Conservation (phyloP, 768 basidiomycete species). For the Cyclocybe cylindracea region DNA sequence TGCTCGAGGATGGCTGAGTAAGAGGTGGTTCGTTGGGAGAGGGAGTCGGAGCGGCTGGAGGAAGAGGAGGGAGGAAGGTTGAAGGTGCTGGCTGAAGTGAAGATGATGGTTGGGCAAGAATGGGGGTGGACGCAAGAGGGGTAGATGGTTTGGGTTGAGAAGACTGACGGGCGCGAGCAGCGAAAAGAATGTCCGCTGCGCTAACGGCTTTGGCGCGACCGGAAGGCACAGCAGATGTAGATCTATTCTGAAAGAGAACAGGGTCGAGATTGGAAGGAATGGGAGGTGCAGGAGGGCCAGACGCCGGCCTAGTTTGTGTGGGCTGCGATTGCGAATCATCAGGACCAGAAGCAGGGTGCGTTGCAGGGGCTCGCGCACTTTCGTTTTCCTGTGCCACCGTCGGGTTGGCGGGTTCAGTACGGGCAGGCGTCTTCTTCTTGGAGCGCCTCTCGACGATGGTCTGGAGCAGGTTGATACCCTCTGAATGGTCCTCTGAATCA, state of each 20-base stretch:
- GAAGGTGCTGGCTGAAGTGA: constrained; percentile 1
- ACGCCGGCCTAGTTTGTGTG: too few relatives aligned
- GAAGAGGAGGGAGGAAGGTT: background rate
- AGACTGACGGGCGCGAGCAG: too few relatives aligned
- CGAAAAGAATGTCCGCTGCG: too few relatives aligned
- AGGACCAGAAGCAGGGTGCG: constrained; percentile 3
- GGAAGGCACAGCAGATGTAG: too few relatives aligned
- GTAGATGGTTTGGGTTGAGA: background rate
- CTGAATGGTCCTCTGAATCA: constrained; percentile 18
- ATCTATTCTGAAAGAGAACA: too few relatives aligned
- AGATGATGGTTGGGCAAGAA: background rate
- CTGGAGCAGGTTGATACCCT: constrained; percentile 44
- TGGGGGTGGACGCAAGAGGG: background rate
- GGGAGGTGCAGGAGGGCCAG: too few relatives aligned
- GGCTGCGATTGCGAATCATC: background rate
- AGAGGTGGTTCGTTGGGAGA: constrained; percentile 2
- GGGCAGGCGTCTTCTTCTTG: constrained; percentile 18
- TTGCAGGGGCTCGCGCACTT: constrained; percentile 1
- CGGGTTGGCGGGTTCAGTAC: constrained; percentile 5
- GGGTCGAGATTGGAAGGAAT: too few relatives aligned
- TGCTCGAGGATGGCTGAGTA: background rate
- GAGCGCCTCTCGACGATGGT: constrained; percentile 29
- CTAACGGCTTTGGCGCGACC: too few relatives aligned
- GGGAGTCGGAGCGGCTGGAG: constrained; percentile 2
- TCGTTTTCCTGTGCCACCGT: constrained; percentile 9